phyloP scores from a whole-genome alignment of 768 basidiomycete genomes.

The Tylopilus sp. region DNA sequence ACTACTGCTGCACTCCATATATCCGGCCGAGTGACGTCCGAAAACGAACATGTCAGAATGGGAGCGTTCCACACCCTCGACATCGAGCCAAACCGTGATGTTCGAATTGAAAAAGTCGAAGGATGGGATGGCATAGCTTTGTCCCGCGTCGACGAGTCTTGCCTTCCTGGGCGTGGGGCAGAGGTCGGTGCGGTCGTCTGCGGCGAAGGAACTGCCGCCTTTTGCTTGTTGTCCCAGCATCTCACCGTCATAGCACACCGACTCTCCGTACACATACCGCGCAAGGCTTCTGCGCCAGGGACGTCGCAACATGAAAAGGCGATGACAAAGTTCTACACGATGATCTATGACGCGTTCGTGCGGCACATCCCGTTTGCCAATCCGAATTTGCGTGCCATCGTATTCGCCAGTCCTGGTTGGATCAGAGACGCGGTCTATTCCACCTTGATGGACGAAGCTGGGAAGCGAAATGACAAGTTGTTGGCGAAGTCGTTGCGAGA shows the following conservation, averaged over 20 bases:
- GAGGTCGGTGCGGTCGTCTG: constrained; percentile 96
- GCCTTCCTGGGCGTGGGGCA: constrained; percentile 90
- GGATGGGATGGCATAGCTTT: constrained; percentile 93
- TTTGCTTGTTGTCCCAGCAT: constrained; percentile 94
- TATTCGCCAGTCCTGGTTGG: constrained; percentile 97
- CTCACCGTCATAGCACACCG: constrained; percentile 94
- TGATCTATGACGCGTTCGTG: constrained; percentile 80
- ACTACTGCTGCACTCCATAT: constrained; percentile 71
- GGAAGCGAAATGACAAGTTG: constrained; percentile 74
- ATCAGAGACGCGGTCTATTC: constrained; percentile 85
- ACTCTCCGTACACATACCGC: constrained; percentile 83
- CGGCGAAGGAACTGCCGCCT: constrained; percentile 92
- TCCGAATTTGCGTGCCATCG: constrained; percentile 76
- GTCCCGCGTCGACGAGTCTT: constrained; percentile 80
- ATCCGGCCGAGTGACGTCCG: constrained; percentile 77
- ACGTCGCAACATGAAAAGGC: constrained; percentile 92
- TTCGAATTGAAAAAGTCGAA: constrained; percentile 80
- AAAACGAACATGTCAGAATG: constrained; percentile 87
- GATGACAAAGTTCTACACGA: constrained; percentile 75
- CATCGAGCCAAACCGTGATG: constrained; percentile 85
- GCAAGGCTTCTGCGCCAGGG: constrained; percentile 82
- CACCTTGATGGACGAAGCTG: constrained; percentile 79
- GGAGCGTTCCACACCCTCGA: constrained; percentile 96
- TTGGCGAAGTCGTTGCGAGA: constrained; percentile 72
- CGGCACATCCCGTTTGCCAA: constrained; percentile 86